Percentiles rank a stretch among this genome's conserved stretches.
These are phyloP conservation scores for Logfia minima DNA, from an alignment of 129 eudicot genomes.

Conservation along the genomic window DNA sequence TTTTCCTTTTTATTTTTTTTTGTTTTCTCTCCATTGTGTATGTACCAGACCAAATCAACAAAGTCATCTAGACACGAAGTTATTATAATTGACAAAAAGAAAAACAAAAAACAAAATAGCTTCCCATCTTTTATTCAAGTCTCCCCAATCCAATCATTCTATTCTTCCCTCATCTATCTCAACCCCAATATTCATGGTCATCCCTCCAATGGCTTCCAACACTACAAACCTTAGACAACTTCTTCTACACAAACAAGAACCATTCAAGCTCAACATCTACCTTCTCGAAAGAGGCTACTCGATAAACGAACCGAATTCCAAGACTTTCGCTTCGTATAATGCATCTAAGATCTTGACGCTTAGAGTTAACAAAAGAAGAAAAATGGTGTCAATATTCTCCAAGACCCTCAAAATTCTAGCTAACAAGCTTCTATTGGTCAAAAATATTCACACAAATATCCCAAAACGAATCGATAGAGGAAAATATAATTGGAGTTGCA, in stretches of 20 bases:
- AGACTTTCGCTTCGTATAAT: neutral
- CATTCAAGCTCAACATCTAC: constrained; percentile 11
- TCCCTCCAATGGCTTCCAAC: neutral
- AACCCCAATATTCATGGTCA: neutral
- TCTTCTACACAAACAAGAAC: constrained; percentile 13
- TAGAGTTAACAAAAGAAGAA: constrained; percentile 7
- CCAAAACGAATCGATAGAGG: constrained; percentile 1
- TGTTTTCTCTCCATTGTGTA: no score
- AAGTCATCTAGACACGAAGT: neutral
- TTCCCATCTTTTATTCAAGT: neutral
- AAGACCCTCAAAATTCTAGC: neutral
- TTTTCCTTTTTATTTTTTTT: no score
- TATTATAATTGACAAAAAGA: neutral
- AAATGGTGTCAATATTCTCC: neutral
- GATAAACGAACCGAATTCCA: constrained; percentile 1
- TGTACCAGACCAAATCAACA: no score
- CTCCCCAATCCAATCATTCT: neutral
- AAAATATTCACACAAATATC: neutral
- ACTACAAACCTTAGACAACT: constrained; percentile 9
- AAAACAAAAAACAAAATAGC: neutral
- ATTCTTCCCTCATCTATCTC: neutral
- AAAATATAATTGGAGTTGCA: neutral
- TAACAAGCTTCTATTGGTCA: neutral
- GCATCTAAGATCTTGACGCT: neutral
- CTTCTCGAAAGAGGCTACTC: constrained; percentile 4